Evolutionary conservation across 306 rosid species (phyloP), one percentile per base, ranked within the genome.

Genomic region (Vigna nakashimae): DNA sequence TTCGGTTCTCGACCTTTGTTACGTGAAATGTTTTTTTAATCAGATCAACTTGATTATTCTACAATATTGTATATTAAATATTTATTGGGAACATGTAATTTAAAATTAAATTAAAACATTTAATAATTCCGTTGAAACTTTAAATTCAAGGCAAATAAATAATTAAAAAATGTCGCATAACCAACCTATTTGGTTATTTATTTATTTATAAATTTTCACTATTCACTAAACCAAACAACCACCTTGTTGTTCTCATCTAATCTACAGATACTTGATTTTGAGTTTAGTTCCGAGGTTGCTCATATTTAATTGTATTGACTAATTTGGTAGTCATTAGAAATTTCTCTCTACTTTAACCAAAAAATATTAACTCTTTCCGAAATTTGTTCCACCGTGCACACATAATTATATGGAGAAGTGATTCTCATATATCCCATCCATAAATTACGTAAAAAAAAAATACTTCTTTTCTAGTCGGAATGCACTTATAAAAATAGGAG

Each of bases 401-500:
- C 57, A 68, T 16, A 68, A 45, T 68, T 13, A 68, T 1, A 20
- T 2, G 43, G 26, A 24, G 20, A 1, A 28, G 4, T 15, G 14
- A 45, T 68, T 68, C 30, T 17, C 69, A 18, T 11, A 66, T 10
- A 65, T 18, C 10, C 71, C 55, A 66, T 18, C 71, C 55, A 66
- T 18, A 3, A 58, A 58, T 13, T 11, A 58, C 22, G 4, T 53
- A 28, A 28, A 28, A 28, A 28, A 28, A 28, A 28, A 28, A 28
- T 28, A 28, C 32, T 28, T 28, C 0, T 28, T 26, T 28, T 28
- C 32, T 28, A 28, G 32, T 28, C 32, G 32, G 4, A 28, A 4
- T 28, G 3, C 32, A 28, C 32, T 4, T 3, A 28, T 28, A 28
- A 28, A 28, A 28, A 28, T 28, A 28, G 32, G 32, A 28, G 32